Conservation (phyloP, 305 asterid genomes). For the Galium porrigens region DNA sequence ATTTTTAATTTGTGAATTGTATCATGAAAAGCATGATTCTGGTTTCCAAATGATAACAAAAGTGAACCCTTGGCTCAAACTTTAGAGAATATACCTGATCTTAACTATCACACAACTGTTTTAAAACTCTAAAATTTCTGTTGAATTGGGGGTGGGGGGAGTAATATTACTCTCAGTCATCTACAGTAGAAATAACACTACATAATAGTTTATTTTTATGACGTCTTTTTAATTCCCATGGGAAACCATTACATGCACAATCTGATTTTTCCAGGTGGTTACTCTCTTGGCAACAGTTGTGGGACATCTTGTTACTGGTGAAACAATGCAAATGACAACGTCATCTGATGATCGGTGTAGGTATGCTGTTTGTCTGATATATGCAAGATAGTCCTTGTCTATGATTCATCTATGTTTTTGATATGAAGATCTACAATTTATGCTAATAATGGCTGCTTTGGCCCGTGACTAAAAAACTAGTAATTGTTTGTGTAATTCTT, state of each 20-base stretch:
- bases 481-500: too few species aligned
- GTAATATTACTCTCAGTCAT: too few species aligned
- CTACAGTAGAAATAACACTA: too few species aligned
- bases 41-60: not conserved
- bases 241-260: too few species aligned
- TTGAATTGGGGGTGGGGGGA: too few species aligned
- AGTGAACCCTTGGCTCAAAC: not conserved
- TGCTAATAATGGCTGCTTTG: not conserved
- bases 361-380: conserved; percentile 19
- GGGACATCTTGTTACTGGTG: conserved; percentile 93
- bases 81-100: not conserved
- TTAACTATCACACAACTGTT: not conserved
- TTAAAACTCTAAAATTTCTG: too few species aligned
- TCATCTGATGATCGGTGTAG: conserved; percentile 75
- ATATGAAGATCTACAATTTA: not conserved
- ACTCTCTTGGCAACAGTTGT: conserved; percentile 79
- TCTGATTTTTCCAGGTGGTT: conserved; percentile 46
- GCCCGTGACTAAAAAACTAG: too few species aligned
- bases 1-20: not conserved
- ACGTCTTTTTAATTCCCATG: too few species aligned
- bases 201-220: too few species aligned
- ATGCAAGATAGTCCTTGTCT: conserved; percentile 4
- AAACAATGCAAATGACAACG: conserved; percentile 92
- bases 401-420: not conserved
- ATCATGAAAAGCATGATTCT: not conserved